A percentile compares a stretch with the other conserved stretches of the same genome.
phyloP scores from a whole-genome alignment of 805 yeast genomes.

The Metschnikowia bowlesiae region DNA sequence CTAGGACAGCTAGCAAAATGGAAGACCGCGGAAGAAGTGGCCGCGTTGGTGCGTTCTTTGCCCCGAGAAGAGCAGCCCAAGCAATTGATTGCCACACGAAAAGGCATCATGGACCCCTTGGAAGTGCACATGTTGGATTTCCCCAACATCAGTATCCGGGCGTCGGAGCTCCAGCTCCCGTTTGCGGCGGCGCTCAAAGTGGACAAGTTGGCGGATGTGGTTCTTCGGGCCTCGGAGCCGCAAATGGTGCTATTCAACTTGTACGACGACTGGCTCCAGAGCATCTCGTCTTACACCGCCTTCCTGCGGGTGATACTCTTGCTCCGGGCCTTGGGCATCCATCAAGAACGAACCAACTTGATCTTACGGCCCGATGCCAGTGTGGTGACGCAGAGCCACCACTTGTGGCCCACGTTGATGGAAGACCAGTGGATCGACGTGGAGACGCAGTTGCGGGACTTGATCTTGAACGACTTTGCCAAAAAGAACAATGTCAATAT shows the following conservation, averaged over 20 bases:
- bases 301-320: constrained; percentile 81
- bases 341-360: constrained; percentile 69
- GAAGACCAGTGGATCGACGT: constrained; percentile 91
- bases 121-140: constrained; percentile 97
- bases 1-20: constrained; percentile 91
- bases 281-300: constrained; percentile 85
- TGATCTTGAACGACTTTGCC: constrained; percentile 81
- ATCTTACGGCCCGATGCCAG: constrained; percentile 73
- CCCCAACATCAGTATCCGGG: constrained; percentile 84
- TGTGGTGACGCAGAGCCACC: constrained; percentile 67
- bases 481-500: constrained; percentile 81
- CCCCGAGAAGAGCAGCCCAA: constrained; percentile 95
- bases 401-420: constrained; percentile 87
- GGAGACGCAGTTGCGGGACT: constrained; percentile 82
- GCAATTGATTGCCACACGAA: constrained; percentile 84
- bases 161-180: constrained; percentile 85
- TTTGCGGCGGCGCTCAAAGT: constrained; percentile 81
- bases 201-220: constrained; percentile 73
- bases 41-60: constrained; percentile 80
- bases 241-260: constrained; percentile 87
- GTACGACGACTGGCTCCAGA: constrained; percentile 86
- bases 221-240: constrained; percentile 84
- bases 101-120: constrained; percentile 88
- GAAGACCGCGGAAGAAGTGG: constrained; percentile 98
- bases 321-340: constrained; percentile 76